Evolutionary conservation across 768 basidiomycete species (phyloP).

Genomic region (Macrolepiota albuminosa): DNA sequence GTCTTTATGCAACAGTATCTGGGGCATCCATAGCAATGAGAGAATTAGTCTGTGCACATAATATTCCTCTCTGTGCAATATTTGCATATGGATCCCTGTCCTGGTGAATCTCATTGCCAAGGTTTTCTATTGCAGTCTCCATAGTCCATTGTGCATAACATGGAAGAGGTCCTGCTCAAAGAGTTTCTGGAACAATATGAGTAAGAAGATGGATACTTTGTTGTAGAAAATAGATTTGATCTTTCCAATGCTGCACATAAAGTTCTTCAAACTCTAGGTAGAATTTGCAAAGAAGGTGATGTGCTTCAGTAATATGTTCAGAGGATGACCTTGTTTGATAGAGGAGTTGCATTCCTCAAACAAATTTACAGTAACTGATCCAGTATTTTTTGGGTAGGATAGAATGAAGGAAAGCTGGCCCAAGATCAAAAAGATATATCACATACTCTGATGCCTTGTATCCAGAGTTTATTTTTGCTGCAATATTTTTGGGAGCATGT

Average conservation of each 20-base stretch:
- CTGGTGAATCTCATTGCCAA: too few relatives aligned
- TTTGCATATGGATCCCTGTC: background rate
- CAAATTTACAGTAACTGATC: conserved; percentile 24
- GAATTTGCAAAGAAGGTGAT: conserved; percentile 1
- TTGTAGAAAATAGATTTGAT: conserved; percentile 8
- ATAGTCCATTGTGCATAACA: too few relatives aligned
- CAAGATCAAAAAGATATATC: conserved; percentile 22
- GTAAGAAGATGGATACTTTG: conserved; percentile 7
- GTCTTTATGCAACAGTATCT: background rate
- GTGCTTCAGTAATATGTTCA: conserved; percentile 1
- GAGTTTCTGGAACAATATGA: conserved; percentile 5
- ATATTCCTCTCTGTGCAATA: background rate
- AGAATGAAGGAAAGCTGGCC: conserved; percentile 20
- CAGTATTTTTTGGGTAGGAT: conserved; percentile 23
- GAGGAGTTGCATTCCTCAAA: too few relatives aligned
- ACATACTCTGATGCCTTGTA: background rate
- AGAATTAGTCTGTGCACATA: background rate
- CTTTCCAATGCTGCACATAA: background rate
- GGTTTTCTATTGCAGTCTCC: too few relatives aligned
- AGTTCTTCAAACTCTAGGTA: conserved; percentile 4
- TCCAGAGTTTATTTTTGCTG: conserved; percentile 25
- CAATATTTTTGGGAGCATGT: conserved; percentile 25
- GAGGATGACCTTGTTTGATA: conserved; percentile 17
- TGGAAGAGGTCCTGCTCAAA: background rate
- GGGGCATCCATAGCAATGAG: background rate